Percentiles rank a stretch among this genome's conserved stretches.
Conservation (phyloP, 1,284 basidiomycete species). For the Ustilago cynodontis region DNA sequence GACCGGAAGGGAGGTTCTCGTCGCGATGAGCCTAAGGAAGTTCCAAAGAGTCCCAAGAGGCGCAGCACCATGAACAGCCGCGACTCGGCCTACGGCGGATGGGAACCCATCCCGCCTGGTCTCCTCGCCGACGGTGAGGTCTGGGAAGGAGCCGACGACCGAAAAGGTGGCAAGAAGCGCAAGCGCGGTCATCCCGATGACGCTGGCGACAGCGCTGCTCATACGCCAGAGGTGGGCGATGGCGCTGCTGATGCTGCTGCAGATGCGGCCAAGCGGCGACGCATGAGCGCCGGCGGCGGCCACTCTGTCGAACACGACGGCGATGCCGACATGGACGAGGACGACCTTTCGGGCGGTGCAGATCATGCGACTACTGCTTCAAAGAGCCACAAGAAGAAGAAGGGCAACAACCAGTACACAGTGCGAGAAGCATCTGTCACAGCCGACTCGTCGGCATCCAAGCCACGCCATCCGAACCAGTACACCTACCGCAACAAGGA, state of each 20-base stretch:
- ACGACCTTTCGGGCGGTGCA: slow-evolving; percentile 18
- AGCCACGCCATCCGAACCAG: slow-evolving; percentile 73
- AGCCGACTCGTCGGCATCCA: slow-evolving; percentile 32
- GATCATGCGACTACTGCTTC: slow-evolving; percentile 10
- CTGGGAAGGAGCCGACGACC: slow-evolving; percentile 68
- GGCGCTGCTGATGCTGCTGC: slow-evolving; percentile 27
- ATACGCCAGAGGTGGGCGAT: slow-evolving; percentile 31
- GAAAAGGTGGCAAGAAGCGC: slow-evolving; percentile 52
- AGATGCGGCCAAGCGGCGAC: slow-evolving; percentile 54
- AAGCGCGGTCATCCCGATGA: slow-evolving; percentile 57
- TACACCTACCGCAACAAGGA: slow-evolving; percentile 75
- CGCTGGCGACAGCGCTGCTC: slow-evolving; percentile 23
- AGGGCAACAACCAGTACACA: slow-evolving; percentile 48
- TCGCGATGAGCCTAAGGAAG: slow-evolving; percentile 32
- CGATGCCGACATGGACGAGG: slow-evolving; percentile 43
- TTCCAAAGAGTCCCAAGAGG: slow-evolving; percentile 74
- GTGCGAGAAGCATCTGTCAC: slow-evolving; percentile 39
- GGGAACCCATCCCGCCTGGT: slow-evolving; percentile 75
- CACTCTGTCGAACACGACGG: slow-evolving; percentile 22
- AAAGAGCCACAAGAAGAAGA: slow-evolving; percentile 52
- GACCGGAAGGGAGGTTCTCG: slow-evolving; percentile 30
- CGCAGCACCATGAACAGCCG: slow-evolving; percentile 93
- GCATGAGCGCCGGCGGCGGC: slow-evolving; percentile 44
- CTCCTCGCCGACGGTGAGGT: slow-evolving; percentile 65
- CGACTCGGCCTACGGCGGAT: slow-evolving; percentile 92